Percentiles rank a stretch among this genome's conserved stretches.
Evolutionary conservation across 2,329 filamentous ascomycete species (phyloP).

Genomic region (Simplicillium sp.): DNA sequence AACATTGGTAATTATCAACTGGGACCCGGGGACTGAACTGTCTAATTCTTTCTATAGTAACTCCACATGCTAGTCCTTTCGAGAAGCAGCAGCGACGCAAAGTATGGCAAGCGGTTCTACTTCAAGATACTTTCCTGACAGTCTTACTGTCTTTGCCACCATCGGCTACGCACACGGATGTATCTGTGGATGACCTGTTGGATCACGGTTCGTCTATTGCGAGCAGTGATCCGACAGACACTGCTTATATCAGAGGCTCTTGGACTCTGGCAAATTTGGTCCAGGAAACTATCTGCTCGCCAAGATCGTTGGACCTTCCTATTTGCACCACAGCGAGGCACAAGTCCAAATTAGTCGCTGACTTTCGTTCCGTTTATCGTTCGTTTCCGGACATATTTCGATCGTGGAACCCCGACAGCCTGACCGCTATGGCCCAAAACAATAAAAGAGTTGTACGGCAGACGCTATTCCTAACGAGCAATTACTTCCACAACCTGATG

Average conservation of each 20-base stretch:
- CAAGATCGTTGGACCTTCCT: constrained; percentile 63
- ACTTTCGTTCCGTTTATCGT: constrained; percentile 64
- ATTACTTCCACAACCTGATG: constrained; percentile 79
- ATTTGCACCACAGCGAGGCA: constrained; percentile 60
- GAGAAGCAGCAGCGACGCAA: constrained; percentile 74
- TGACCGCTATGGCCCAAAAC: constrained; percentile 44
- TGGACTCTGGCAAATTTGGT: constrained; percentile 74
- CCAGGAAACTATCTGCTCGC: constrained; percentile 66
- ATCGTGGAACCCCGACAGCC: constrained; percentile 52
- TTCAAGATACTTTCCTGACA: constrained; percentile 75
- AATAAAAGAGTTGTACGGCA: constrained; percentile 63
- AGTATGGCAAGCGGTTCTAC: constrained; percentile 71
- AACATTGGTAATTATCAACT: constrained; percentile 45
- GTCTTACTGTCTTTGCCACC: constrained; percentile 70
- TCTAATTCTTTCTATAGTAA: constrained; percentile 28
- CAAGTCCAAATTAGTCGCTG: constrained; percentile 59
- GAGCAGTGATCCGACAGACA: constrained; percentile 54
- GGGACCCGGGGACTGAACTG: background rate
- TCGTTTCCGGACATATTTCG: constrained; percentile 64
- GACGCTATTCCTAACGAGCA: constrained; percentile 70
- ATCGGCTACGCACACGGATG: constrained; percentile 70
- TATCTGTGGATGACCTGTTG: constrained; percentile 62
- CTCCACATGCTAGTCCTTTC: constrained; percentile 54
- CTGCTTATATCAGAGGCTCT: constrained; percentile 63
- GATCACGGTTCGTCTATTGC: constrained; percentile 52